Percentiles rank a stretch among this genome's conserved stretches.
These are phyloP conservation scores for Mikania micrantha DNA, from an alignment of 129 eudicot genomes.

Conservation along the genomic window DNA sequence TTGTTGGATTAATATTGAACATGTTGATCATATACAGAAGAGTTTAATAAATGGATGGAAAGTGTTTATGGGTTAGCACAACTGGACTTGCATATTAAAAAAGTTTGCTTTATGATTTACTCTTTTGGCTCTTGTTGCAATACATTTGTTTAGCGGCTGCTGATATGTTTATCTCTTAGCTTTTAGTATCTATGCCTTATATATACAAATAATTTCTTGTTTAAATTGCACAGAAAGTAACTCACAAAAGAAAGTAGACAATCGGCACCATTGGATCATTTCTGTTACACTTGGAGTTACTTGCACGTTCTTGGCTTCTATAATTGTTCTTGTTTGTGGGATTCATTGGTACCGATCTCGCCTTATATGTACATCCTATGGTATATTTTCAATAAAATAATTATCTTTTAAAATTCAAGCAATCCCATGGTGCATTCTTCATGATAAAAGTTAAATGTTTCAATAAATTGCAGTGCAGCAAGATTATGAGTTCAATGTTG, in stretches of 20 bases:
- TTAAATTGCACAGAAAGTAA: conserved; percentile 34
- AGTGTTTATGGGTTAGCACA: too few species aligned
- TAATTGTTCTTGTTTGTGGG: conserved; percentile 59
- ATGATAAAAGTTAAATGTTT: not conserved
- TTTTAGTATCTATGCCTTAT: not conserved
- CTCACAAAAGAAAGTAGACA: conserved; percentile 33
- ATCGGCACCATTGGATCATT: conserved; percentile 44
- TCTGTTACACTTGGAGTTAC: conserved; percentile 62
- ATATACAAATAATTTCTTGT: not conserved
- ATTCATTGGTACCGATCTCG: conserved; percentile 76
- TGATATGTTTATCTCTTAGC: not conserved
- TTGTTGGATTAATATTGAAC: not conserved
- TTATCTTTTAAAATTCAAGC: not conserved
- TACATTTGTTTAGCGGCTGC: not conserved
- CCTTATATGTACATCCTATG: conserved; percentile 56
- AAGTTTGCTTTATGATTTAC: not conserved
- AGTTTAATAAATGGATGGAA: too few species aligned
- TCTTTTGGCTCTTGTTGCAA: not conserved
- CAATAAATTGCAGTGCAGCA: conserved; percentile 70
- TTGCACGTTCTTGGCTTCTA: conserved; percentile 57
- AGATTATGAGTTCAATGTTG: conserved; percentile 76
- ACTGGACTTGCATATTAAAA: too few species aligned
- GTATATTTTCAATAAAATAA: conserved; percentile 33
- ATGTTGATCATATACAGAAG: not conserved
- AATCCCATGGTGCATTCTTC: conserved; percentile 1